Evolutionary conservation across 2,329 filamentous ascomycete species (phyloP), one percentile per base, ranked within the genome.

Genomic region (Fusarium sarcochroum): DNA sequence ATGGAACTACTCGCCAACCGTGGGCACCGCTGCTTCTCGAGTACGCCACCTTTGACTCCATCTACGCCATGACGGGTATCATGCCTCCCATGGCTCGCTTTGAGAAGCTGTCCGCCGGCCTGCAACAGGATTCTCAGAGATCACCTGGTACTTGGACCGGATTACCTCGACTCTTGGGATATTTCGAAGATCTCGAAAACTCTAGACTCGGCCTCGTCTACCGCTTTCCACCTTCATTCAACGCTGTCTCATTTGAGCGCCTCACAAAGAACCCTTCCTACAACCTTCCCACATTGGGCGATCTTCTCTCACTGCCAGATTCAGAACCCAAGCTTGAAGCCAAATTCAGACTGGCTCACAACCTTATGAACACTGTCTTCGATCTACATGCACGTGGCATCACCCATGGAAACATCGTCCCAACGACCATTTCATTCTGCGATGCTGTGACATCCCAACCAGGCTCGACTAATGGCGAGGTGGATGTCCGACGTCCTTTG

Each of bases 181-280:
- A 93, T 73, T 93, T 93, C 71, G 91, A 94, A 75, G 92, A 94
- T 71, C 84, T 91, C 53, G 86, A 88, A 18, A 83, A 87, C 53
- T 89, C 92, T 1, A 86, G 92, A 11, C 87, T 93, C 54, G 92
- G 92, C 7, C 82, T 95, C 13, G 86, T 95, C 13, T 95, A 93
- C 72, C 89, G 91, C 49, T 87, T 94, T 30, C 92, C 92, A 3
- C 84, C 86, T 2, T 83, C 85, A 10, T 91, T 92, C 78, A 85
- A 87, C 66, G 82, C 88, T 11, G 82, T 89, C 11, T 84, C 84
- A 5, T 84, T 86, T 38, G 85, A 87, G 57, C 79, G 80, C 23
- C 77, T 84, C 11, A 85, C 84, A 1, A 82, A 85, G 51, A 84
- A 82, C 30, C 81, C 85, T 0, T 74, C 82, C 0, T 85, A 86